Conservation (phyloP, 2,329 filamentous ascomycete species). For the Elsinoe ampelina region DNA sequence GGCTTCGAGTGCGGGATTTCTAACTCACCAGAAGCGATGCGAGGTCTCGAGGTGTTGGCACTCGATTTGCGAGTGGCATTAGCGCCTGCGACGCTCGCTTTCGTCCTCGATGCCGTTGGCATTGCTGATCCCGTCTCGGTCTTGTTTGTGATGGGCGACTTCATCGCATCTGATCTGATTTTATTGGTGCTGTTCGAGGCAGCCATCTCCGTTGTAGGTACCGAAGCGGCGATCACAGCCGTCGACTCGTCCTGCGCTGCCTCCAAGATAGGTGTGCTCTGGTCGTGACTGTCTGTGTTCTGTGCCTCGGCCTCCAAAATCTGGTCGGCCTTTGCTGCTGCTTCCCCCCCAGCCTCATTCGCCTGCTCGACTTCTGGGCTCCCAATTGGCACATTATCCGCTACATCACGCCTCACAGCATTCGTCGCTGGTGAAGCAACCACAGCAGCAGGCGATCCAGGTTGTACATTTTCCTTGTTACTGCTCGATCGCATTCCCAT, state of each 20-base stretch:
- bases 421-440: slow-evolving; percentile 4
- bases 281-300: neutral
- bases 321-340: too few species aligned
- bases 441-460: slow-evolving; percentile 16
- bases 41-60: neutral
- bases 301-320: slow-evolving; percentile 19
- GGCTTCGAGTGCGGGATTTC: slow-evolving; percentile 33
- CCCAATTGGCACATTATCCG: neutral
- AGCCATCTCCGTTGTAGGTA: too few species aligned
- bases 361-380: slow-evolving; percentile 41
- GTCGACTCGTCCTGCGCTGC: too few species aligned
- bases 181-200: too few species aligned
- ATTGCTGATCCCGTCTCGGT: slow-evolving; percentile 18
- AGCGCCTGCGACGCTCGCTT: neutral
- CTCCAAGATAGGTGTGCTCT: neutral
- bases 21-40: slow-evolving; percentile 18
- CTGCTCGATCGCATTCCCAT: slow-evolving; percentile 23
- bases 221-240: too few species aligned
- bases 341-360: slow-evolving; percentile 42
- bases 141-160: neutral
- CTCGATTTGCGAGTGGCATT: neutral
- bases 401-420: neutral
- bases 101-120: slow-evolving; percentile 17
- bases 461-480: slow-evolving; percentile 27
- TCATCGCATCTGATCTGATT: too few species aligned